These are phyloP conservation scores for Ustilago loliicola DNA, from an alignment of 1,284 basidiomycete genomes.

Conservation along the genomic window DNA sequence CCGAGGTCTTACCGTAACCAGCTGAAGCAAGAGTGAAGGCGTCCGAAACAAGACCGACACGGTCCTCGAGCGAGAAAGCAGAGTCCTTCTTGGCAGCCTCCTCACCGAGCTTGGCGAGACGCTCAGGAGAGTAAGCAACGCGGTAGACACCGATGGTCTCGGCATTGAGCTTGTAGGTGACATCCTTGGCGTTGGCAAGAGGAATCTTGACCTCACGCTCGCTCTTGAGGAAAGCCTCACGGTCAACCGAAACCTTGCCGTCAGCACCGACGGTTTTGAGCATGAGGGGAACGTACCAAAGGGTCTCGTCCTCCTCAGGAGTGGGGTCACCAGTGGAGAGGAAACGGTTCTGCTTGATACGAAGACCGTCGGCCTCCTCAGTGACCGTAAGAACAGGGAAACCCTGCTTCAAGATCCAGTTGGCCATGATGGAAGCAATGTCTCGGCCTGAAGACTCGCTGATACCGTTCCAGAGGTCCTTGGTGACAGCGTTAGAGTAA, in stretches of 20 bases:
- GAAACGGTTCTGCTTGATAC: constrained; percentile 87
- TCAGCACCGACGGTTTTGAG: constrained; percentile 77
- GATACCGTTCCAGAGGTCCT: constrained; percentile 91
- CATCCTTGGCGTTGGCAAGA: constrained; percentile 76
- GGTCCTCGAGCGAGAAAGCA: constrained; percentile 84
- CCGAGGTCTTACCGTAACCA: constrained; percentile 82
- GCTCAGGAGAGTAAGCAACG: constrained; percentile 86
- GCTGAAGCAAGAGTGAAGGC: constrained; percentile 84
- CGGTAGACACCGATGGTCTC: constrained; percentile 91
- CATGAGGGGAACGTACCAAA: constrained; percentile 88
- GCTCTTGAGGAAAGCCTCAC: constrained; percentile 78
- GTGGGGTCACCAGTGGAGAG: constrained; percentile 80
- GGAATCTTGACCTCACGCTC: constrained; percentile 78
- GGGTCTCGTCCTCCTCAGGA: constrained; percentile 87
- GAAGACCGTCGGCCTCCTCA: constrained; percentile 76
- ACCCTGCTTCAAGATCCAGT: constrained; percentile 87
- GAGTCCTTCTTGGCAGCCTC: constrained; percentile 80
- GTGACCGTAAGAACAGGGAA: constrained; percentile 86
- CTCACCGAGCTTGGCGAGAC: constrained; percentile 82
- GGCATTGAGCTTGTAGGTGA: constrained; percentile 85
- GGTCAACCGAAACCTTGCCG: constrained; percentile 78
- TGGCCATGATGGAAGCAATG: constrained; percentile 86
- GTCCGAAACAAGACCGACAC: constrained; percentile 87
- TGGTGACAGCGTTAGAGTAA: constrained; percentile 86
- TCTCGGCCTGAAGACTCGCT: constrained; percentile 82